Conservation (phyloP, 2,329 filamentous ascomycete genomes). For the Sclerotiophoma versabilis region DNA sequence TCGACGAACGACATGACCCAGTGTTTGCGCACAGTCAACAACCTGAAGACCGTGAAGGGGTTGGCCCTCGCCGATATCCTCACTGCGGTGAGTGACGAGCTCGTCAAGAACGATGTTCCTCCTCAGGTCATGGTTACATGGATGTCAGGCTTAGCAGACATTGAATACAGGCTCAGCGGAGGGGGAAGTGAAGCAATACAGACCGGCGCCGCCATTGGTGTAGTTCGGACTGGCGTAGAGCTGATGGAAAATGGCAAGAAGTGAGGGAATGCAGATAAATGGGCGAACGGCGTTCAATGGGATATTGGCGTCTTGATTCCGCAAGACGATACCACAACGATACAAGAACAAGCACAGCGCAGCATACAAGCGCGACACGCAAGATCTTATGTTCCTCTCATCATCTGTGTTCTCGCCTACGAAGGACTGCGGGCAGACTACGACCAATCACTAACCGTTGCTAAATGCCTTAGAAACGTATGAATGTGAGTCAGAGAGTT, state of each 20-base stretch:
- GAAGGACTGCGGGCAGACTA: neutral
- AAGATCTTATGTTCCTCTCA: neutral
- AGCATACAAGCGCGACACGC: neutral
- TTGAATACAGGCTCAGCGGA: conserved; percentile 88
- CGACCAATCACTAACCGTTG: neutral
- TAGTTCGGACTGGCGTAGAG: conserved; percentile 85
- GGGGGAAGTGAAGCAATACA: conserved; percentile 88
- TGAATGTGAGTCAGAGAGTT: neutral
- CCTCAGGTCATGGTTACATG: conserved; percentile 88
- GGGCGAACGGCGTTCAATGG: conserved; percentile 9
- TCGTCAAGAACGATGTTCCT: conserved; percentile 82
- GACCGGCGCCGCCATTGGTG: conserved; percentile 90
- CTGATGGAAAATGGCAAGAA: conserved; percentile 55
- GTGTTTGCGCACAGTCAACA: conserved; percentile 86
- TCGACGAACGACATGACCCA: conserved; percentile 86
- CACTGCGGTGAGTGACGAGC: conserved; percentile 81
- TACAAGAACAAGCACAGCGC: conserved; percentile 3
- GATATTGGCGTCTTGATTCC: neutral
- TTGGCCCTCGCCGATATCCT: conserved; percentile 93
- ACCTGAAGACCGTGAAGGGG: conserved; percentile 83
- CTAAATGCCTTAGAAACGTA: neutral
- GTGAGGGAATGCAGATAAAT: conserved; percentile 5
- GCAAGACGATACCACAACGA: conserved; percentile 14
- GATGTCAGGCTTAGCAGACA: conserved; percentile 88
- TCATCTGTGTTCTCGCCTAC: neutral